A percentile compares a stretch with the other conserved stretches of the same genome.
phyloP scores from a whole-genome alignment of 257 asterid genomes.

The Ligustrum vulgare region DNA sequence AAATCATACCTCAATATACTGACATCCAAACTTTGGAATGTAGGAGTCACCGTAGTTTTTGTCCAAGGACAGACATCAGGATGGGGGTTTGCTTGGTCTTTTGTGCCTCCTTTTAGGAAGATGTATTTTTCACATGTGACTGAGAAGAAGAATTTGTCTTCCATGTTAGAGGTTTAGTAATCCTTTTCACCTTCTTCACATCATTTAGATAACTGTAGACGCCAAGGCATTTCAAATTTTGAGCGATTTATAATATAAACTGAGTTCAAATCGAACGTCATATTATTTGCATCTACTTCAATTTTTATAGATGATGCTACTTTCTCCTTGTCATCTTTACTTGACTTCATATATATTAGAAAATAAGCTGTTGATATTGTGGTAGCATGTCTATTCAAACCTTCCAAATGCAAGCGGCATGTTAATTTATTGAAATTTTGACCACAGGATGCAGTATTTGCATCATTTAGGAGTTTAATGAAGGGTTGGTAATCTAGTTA shows the following conservation, averaged over 20 bases:
- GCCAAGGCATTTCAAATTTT: neutral
- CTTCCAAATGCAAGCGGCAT: neutral
- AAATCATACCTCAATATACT: slow-evolving; percentile 71
- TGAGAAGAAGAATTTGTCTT: slow-evolving; percentile 60
- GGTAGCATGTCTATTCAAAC: neutral
- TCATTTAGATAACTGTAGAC: neutral
- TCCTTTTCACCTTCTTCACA: neutral
- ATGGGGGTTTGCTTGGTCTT: slow-evolving; percentile 99
- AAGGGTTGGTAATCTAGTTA: neutral
- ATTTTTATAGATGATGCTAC: neutral
- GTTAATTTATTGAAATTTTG: neutral
- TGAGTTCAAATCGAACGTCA: neutral
- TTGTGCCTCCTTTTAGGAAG: slow-evolving; percentile 56
- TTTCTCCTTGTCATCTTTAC: neutral
- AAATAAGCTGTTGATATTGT: neutral
- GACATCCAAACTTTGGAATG: slow-evolving; percentile 66
- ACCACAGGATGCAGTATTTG: neutral
- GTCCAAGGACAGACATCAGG: slow-evolving; percentile 92
- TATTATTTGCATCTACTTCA: neutral
- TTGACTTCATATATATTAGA: no score
- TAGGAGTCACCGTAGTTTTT: slow-evolving; percentile 81
- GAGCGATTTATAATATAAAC: neutral
- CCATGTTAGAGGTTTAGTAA: slow-evolving; percentile 67
- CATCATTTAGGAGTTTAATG: no score
- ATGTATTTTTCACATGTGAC: slow-evolving; percentile 33